Evolutionary conservation across 495 filamentous ascomycete species (phyloP).

Genomic region (Physcia stellaris): DNA sequence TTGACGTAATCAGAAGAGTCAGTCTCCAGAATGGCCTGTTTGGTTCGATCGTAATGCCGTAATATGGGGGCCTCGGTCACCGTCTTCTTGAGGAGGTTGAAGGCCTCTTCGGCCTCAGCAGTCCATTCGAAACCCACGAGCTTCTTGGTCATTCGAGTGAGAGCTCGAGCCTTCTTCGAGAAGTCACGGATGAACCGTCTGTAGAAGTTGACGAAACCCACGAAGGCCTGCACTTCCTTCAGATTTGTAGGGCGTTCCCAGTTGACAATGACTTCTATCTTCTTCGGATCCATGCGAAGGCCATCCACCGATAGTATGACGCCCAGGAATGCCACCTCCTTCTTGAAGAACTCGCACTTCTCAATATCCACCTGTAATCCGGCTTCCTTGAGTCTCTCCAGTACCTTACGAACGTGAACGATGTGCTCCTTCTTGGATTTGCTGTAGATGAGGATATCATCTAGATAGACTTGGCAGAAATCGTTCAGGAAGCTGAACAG

Average conservation of each 20-base stretch:
- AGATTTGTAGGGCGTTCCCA: conserved; percentile 8
- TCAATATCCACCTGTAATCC: too few species aligned
- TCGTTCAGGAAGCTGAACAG: too few species aligned
- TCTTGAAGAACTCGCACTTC: too few species aligned
- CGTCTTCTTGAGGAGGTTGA: conserved; percentile 30
- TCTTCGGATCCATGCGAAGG: too few species aligned
- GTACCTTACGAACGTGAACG: conserved; percentile 11
- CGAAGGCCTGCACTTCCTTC: conserved; percentile 15
- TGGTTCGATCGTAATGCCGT: conserved; percentile 13
- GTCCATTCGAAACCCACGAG: conserved; percentile 6
- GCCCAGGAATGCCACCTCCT: too few species aligned
- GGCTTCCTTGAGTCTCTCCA: too few species aligned
- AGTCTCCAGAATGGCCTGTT: conserved; percentile 13
- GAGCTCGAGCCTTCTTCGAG: conserved; percentile 7
- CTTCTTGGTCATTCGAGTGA: conserved; percentile 13
- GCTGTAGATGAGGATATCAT: too few species aligned
- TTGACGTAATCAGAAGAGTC: too few species aligned
- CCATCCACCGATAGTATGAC: too few species aligned
- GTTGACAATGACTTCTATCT: too few species aligned
- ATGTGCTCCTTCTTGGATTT: too few species aligned
- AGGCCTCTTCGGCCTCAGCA: conserved; percentile 24
- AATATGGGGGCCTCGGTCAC: conserved; percentile 25
- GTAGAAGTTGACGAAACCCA: conserved; percentile 24
- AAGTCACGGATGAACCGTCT: conserved; percentile 18
- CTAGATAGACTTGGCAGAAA: too few species aligned